phyloP scores from a whole-genome alignment of 164 flowering plant species.

The Stephania japonica region DNA sequence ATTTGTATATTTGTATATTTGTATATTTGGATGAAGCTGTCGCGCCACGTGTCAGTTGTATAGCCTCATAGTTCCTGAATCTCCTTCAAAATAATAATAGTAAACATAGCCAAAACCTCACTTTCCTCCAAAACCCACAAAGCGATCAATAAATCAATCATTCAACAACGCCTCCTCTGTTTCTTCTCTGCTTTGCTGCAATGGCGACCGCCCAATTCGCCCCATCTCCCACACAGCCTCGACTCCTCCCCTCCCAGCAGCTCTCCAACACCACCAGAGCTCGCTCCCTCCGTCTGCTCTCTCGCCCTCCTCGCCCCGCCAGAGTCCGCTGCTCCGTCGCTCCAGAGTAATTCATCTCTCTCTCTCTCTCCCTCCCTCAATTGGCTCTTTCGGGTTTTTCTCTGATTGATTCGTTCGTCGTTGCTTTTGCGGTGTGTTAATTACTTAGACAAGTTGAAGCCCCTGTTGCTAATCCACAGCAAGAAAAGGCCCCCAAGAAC shows the following conservation, averaged over 20 bases:
- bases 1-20: too few species aligned
- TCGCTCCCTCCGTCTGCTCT: slow-evolving; percentile 14
- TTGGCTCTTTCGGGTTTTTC: too few species aligned
- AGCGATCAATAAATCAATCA: background rate
- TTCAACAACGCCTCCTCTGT: slow-evolving; percentile 9
- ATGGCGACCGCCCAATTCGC: slow-evolving; percentile 67
- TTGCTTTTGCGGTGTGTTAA: background rate
- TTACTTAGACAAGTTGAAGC: slow-evolving; percentile 47
- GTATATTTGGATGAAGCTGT: slow-evolving; percentile 25
- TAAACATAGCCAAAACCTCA: background rate
- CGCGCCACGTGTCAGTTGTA: slow-evolving; percentile 38
- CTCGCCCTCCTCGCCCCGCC: slow-evolving; percentile 19
- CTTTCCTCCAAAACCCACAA: slow-evolving; percentile 2
- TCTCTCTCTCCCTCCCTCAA: background rate
- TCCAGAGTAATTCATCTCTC: slow-evolving; percentile 33
- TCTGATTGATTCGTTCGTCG: background rate
- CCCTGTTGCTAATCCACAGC: slow-evolving; percentile 27
- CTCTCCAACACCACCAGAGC: slow-evolving; percentile 27
- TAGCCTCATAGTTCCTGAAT: slow-evolving; percentile 28
- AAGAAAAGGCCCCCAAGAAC: slow-evolving; percentile 19
- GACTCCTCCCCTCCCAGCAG: slow-evolving; percentile 35
- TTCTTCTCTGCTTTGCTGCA: slow-evolving; percentile 12
- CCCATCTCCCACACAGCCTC: slow-evolving; percentile 26
- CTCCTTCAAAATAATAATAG: background rate
- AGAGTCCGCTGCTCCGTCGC: slow-evolving; percentile 59